A percentile compares a stretch with the other conserved stretches of the same genome.
Evolutionary conservation across 2,329 filamentous ascomycete species (phyloP).

Genomic region (Fusarium sp.): DNA sequence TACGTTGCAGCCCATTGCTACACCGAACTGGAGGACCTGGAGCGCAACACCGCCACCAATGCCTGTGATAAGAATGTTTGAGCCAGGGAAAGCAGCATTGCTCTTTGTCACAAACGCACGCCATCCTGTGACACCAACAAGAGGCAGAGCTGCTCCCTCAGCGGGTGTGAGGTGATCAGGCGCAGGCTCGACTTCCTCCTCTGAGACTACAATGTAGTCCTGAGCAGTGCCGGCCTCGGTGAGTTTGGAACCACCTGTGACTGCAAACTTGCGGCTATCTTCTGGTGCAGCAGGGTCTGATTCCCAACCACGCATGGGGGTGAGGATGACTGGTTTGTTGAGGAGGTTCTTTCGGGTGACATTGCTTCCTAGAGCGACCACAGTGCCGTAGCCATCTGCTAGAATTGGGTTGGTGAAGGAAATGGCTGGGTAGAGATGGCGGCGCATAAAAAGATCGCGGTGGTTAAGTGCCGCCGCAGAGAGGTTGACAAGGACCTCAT

Average conservation of each 20-base stretch:
- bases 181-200: constrained; percentile 78
- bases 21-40: constrained; percentile 81
- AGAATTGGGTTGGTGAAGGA: constrained; percentile 83
- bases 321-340: constrained; percentile 79
- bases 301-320: constrained; percentile 82
- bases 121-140: constrained; percentile 90
- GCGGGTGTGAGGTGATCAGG: constrained; percentile 76
- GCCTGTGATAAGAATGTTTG: constrained; percentile 86
- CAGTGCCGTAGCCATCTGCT: constrained; percentile 82
- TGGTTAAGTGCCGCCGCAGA: constrained; percentile 89
- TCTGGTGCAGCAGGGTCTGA: constrained; percentile 79
- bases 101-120: constrained; percentile 85
- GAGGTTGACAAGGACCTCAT: constrained; percentile 79
- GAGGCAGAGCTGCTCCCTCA: constrained; percentile 85
- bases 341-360: constrained; percentile 54
- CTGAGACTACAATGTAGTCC: constrained; percentile 76
- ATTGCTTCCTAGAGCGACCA: constrained; percentile 70
- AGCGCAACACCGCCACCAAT: constrained; percentile 94
- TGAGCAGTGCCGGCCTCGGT: constrained; percentile 75
- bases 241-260: constrained; percentile 75
- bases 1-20: constrained; percentile 78
- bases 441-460: constrained; percentile 92
- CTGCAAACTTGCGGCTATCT: constrained; percentile 64
- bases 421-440: constrained; percentile 88
- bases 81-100: constrained; percentile 68